Percentiles rank a stretch among this genome's conserved stretches.
These are phyloP conservation scores for Coniferiporia sulphurascens DNA, from an alignment of 1,284 basidiomycete species.

Conservation along the genomic window DNA sequence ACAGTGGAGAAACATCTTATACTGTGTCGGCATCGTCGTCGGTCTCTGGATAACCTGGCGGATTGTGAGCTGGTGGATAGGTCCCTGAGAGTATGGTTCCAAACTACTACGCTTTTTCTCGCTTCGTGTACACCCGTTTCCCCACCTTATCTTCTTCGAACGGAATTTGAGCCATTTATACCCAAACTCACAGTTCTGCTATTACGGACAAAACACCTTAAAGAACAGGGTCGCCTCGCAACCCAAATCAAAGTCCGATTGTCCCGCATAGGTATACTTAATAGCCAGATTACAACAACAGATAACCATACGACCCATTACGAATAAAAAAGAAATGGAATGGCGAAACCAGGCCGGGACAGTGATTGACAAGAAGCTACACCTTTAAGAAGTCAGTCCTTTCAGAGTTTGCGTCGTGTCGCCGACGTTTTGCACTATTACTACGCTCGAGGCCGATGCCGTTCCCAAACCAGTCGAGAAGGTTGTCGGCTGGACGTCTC, in stretches of 20 bases:
- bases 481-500: constrained; percentile 8
- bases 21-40: constrained; percentile 43
- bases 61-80: constrained; percentile 29
- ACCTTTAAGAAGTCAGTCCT: constrained; percentile 18
- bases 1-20: constrained; percentile 60
- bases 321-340: background rate
- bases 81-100: background rate
- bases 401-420: constrained; percentile 13
- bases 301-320: background rate
- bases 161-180: background rate
- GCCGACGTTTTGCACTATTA: background rate
- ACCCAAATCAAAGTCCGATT: background rate
- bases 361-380: background rate
- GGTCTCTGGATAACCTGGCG: constrained; percentile 43
- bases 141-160: background rate
- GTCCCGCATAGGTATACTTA: background rate
- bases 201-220: background rate
- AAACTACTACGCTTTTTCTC: background rate
- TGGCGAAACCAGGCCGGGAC: background rate
- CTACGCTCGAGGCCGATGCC: constrained; percentile 5
- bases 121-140: background rate
- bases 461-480: constrained; percentile 17
- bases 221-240: background rate
- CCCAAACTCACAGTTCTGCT: background rate
- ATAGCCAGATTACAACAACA: background rate